Conservation (phyloP, 192 early-diverging fungal species). For the Diversispora epigaea region DNA sequence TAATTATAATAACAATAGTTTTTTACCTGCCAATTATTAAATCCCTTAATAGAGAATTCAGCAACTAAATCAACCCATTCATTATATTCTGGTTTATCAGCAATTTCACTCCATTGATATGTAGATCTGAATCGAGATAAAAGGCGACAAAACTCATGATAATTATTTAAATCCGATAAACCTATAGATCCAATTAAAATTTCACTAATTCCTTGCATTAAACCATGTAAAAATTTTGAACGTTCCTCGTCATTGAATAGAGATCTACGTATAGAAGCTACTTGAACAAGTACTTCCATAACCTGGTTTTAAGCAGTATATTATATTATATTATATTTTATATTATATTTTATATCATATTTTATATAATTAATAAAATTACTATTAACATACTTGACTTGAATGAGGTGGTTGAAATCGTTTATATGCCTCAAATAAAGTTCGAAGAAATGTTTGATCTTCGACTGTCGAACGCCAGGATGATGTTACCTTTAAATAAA, state of each 20-base stretch:
- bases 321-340: not conserved
- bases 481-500: slow-evolving; percentile 75
- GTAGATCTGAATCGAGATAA: slow-evolving; percentile 79
- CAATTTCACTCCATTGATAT: slow-evolving; percentile 79
- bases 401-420: slow-evolving; percentile 58
- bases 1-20: too few species aligned
- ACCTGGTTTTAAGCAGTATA: slow-evolving; percentile 43
- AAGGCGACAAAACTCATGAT: slow-evolving; percentile 83
- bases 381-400: slow-evolving; percentile 38
- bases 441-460: slow-evolving; percentile 66
- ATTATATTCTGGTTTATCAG: slow-evolving; percentile 65
- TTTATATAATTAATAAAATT: not conserved
- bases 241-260: slow-evolving; percentile 80
- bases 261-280: slow-evolving; percentile 80
- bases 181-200: slow-evolving; percentile 63
- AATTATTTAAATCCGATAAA: slow-evolving; percentile 73
- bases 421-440: slow-evolving; percentile 69
- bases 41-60: slow-evolving; percentile 64
- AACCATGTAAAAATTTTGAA: slow-evolving; percentile 61
- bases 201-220: slow-evolving; percentile 68
- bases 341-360: not conserved
- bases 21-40: slow-evolving; percentile 61
- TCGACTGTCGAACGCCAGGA: slow-evolving; percentile 77
- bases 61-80: slow-evolving; percentile 66
- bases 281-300: slow-evolving; percentile 76